Conservation (phyloP, 1,284 basidiomycete species). For the Cutaneotrichosporon sp. region DNA sequence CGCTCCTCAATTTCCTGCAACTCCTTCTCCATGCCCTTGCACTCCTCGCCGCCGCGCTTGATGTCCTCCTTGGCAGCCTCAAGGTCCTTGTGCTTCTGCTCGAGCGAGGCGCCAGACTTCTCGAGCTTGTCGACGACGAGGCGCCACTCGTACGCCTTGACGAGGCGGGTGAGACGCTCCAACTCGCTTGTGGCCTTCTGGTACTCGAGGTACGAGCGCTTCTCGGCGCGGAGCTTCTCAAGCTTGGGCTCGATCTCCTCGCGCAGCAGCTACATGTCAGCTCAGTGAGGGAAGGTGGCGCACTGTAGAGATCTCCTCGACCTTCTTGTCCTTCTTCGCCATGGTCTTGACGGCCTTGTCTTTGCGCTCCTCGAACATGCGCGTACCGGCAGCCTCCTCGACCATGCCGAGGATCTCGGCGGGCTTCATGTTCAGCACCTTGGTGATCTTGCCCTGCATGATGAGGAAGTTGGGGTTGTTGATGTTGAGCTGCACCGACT, state of each 20-base stretch:
- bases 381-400: conserved; percentile 96
- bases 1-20: conserved; percentile 66
- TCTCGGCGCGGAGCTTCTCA: conserved; percentile 86
- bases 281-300: conserved; percentile 20
- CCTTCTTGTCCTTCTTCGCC: conserved; percentile 95
- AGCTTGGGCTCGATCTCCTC: conserved; percentile 97
- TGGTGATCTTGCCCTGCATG: conserved; percentile 97
- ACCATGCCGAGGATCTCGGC: conserved; percentile 98
- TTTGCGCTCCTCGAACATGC: conserved; percentile 99
- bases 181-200: conserved; percentile 88
- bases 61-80: conserved; percentile 50
- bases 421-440: conserved; percentile 98
- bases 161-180: conserved; percentile 79
- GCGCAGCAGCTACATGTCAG: conserved; percentile 59
- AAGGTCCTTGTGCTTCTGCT: conserved; percentile 44
- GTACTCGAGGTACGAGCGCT: conserved; percentile 84
- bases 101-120: conserved; percentile 50
- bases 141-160: conserved; percentile 90
- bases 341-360: conserved; percentile 97
- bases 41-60: conserved; percentile 56
- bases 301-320: conserved; percentile 78
- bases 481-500: conserved; percentile 98
- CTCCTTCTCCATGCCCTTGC: conserved; percentile 60
- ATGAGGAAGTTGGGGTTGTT: conserved; percentile 99
- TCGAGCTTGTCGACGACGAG: conserved; percentile 63